A percentile compares a stretch with the other conserved stretches of the same genome.
phyloP scores from a whole-genome alignment of 306 rosid genomes.

The Lotus japonicus region DNA sequence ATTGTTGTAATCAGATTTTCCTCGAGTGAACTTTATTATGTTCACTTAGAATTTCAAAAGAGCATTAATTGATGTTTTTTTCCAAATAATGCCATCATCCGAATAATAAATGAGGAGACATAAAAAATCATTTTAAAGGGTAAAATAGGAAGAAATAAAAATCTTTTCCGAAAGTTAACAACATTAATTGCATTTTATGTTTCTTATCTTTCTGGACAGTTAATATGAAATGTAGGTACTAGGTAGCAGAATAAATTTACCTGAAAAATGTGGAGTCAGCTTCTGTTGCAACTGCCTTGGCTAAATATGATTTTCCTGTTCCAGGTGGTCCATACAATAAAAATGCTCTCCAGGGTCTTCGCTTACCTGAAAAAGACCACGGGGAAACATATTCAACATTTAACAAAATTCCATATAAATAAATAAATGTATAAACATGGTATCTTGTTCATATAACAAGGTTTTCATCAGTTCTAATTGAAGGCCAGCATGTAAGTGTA shows the following conservation, averaged over 20 bases:
- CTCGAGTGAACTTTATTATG: too few relatives aligned
- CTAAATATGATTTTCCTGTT: constrained; percentile 96
- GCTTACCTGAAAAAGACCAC: constrained; percentile 53
- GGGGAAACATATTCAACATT: background rate
- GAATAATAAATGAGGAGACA: too few relatives aligned
- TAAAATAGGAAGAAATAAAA: too few relatives aligned
- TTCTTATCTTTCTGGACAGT: too few relatives aligned
- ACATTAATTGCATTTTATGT: too few relatives aligned
- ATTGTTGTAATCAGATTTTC: too few relatives aligned
- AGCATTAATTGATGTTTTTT: too few relatives aligned
- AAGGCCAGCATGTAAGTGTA: background rate
- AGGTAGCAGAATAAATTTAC: constrained; percentile 33
- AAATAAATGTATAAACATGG: background rate
- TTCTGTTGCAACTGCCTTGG: constrained; percentile 99
- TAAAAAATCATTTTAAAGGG: too few relatives aligned
- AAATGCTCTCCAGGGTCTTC: constrained; percentile 96
- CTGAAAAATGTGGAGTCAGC: constrained; percentile 98
- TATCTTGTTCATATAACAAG: background rate
- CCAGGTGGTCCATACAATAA: constrained; percentile 96
- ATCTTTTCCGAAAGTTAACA: too few relatives aligned
- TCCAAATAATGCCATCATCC: too few relatives aligned
- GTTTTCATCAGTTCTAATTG: background rate
- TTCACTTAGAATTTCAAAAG: too few relatives aligned
- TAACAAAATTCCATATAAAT: background rate
- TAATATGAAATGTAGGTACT: too few relatives aligned